phyloP scores from a whole-genome alignment of 2,329 filamentous ascomycete genomes.

The Penicillium brasilianum region DNA sequence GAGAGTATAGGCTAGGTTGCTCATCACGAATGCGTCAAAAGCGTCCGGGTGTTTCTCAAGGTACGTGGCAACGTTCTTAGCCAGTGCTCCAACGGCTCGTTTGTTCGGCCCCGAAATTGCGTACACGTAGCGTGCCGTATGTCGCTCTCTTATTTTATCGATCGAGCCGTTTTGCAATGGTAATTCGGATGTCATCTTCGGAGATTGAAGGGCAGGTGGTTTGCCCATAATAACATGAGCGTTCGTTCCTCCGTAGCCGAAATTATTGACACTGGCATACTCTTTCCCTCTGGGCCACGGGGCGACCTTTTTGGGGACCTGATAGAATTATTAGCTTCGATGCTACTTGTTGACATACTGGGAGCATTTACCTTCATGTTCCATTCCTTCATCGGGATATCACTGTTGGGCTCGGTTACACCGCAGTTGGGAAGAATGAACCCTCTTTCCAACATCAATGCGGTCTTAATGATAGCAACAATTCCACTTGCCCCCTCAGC shows the following conservation, averaged over 20 bases:
- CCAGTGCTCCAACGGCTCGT: constrained; percentile 20
- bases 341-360: neutral
- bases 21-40: constrained; percentile 26
- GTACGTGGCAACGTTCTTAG: constrained; percentile 22
- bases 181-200: neutral
- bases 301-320: constrained; percentile 29
- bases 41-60: constrained; percentile 25
- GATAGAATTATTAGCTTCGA: neutral
- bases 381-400: constrained; percentile 34
- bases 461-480: constrained; percentile 35
- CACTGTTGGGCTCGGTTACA: constrained; percentile 30
- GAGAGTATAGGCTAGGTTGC: constrained; percentile 31
- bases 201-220: constrained; percentile 3
- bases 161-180: neutral
- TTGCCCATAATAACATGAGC: constrained; percentile 39
- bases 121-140: constrained; percentile 22
- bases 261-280: constrained; percentile 40
- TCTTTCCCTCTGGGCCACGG: constrained; percentile 35
- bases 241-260: constrained; percentile 44
- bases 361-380: constrained; percentile 26
- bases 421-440: constrained; percentile 36
- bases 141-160: constrained; percentile 14
- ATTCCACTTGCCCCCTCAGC: constrained; percentile 36
- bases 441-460: constrained; percentile 35
- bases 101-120: constrained; percentile 28